Evolutionary conservation across 1,284 basidiomycete genomes (phyloP), one percentile per base, ranked within the genome.

Genomic region (Volvariella volvacea): DNA sequence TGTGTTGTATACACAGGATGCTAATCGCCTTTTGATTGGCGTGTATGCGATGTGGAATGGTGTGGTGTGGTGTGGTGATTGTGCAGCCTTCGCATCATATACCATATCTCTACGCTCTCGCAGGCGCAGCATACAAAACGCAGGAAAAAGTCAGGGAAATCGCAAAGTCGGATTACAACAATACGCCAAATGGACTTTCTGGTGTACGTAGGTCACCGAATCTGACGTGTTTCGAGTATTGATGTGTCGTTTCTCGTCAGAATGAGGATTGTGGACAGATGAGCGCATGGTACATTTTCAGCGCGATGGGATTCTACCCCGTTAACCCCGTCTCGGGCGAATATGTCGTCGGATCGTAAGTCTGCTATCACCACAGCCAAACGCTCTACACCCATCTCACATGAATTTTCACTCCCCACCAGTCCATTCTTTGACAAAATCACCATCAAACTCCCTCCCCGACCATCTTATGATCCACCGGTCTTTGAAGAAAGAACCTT

Each of bases 191-290:
- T 44, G 85, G 85, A 4, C 65, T 87, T 2, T 75, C 80, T 9
- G 84, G 84, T n/a, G 83, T 83, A 55, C 22, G 71, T 59, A 1
- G 31, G 17, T 45, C 21, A 22, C 3, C 19, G n/a, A n/a, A n/a
- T n/a, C 32, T 37, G 3, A 22, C 10, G 21, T 17, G 15, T 32
- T n/a, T 20, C 31, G n/a, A 16, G 9, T n/a, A 12, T 15, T 30
- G 7, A 28, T 37, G 21, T 38, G 39, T 39, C 9, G 32, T 28
- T 36, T 41, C 15, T 33, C 16, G 22, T 9, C 52, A 88, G 79
- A 92, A 92, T 55, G 89, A 92, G 59, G 89, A 92, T 55, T 91
- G 88, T 52, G 88, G 89, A 0, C 89, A 92, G 59, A 91, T 91
- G 86, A 87, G 82, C 54, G 83, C 88, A 0, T 92, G 88, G 88